phyloP scores from a whole-genome alignment of 306 rosid species.

The Medicago truncatula region MtrunA17r5.0-ANR NC_053044.1:32915001-32915500 shows the following conservation, averaged over 20 bases:
- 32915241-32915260: neutral
- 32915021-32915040: neutral
- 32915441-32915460: neutral
- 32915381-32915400: neutral
- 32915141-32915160: neutral
- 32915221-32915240: neutral
- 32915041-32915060: neutral
- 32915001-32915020: constrained; percentile 1
- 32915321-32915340: neutral
- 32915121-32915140: neutral
- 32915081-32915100: neutral
- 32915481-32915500: neutral
- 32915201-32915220: neutral
- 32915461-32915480: neutral
- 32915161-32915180: neutral
- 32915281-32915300: neutral
- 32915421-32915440: neutral
- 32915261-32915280: neutral
- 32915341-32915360: neutral
- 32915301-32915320: neutral
- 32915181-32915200: neutral
- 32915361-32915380: neutral
- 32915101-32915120: neutral
- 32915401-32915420: neutral
- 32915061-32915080: neutral